These are phyloP conservation scores for Sphaerulina musiva DNA, from an alignment of 2,329 filamentous ascomycete genomes.

Conservation along the genomic window DNA sequence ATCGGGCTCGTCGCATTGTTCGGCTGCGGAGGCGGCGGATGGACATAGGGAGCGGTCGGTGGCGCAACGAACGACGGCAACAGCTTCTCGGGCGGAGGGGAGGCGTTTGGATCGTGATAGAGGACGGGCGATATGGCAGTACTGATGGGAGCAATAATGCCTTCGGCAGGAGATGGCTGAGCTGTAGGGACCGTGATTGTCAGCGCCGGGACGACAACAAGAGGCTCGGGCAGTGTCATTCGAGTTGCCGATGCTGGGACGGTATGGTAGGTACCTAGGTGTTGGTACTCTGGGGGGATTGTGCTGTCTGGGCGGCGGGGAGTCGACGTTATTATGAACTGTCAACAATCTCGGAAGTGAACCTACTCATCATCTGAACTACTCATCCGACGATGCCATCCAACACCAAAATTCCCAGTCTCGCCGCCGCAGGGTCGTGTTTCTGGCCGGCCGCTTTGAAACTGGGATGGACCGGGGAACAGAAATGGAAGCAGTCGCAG, in stretches of 20 bases:
- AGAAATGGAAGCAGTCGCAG: neutral
- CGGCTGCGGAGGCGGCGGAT: slow-evolving; percentile 12
- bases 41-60: slow-evolving; percentile 22
- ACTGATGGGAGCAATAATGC: slow-evolving; percentile 19
- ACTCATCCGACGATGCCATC: slow-evolving; percentile 2
- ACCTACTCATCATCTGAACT: slow-evolving; percentile 10
- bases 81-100: slow-evolving; percentile 28
- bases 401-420: neutral
- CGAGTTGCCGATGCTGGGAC: neutral
- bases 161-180: slow-evolving; percentile 26
- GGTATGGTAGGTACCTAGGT: too few species aligned
- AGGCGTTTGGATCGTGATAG: slow-evolving; percentile 23
- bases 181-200: slow-evolving; percentile 25
- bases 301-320: neutral
- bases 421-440: neutral
- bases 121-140: slow-evolving; percentile 14
- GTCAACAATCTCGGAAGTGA: slow-evolving; percentile 6
- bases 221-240: slow-evolving; percentile 3
- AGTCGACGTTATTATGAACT: neutral
- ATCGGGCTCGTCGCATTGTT: neutral
- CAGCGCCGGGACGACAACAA: slow-evolving; percentile 22
- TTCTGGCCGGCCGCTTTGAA: neutral
- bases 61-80: slow-evolving; percentile 28
- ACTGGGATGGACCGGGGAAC: neutral
- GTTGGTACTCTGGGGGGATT: neutral